Evolutionary conservation across 208 protist genomes (phyloP), one percentile per base, ranked within the genome.

Genomic region (Wallacemonas sp.): DNA sequence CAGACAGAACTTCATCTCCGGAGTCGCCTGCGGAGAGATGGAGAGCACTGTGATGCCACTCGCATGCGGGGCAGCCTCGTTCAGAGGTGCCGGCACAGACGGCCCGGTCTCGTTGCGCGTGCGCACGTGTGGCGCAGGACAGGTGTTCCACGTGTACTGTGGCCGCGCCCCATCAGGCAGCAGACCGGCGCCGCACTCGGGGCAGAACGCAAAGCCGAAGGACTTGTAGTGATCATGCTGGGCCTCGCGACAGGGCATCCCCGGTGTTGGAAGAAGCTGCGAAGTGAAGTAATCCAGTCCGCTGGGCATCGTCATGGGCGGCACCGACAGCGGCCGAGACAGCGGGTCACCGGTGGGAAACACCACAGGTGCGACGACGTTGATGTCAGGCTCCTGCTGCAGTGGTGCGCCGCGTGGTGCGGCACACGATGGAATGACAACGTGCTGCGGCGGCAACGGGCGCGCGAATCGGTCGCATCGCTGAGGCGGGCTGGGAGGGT

Each of bases 161-260:
- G 57, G 57, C 24, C 34, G 11, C 17, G 36, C 3, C 1, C 23
- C 26, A 23, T 11, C 30, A 14, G 56, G 43, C 27, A 46, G 16
- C 21, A 70, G 17, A 23, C 46, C 62, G 19, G 47, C 24, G 6
- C 70, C 76, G 17, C 67, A 81, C 32, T 12, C 24, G 1, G 63
- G 30, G 64, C 71, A 74, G 52, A 54, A 71, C 3, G 48, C 34
- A 24, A 74, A 72, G 49, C 71, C 63, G 46, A 68, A 66, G 0
- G 21, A 57, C 24, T 36, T 9, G 43, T 67, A 58, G 23, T 65
- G 14, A 0, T 24, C 58, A 46, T 77, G 67, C 0, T 47, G 30
- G 26, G 52, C 64, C 1, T n/a, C 47, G 5, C 38, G 23, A 24
- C 71, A 77, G 19, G n/a, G n/a, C n/a, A n/a, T n/a, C n/a, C n/a